A percentile compares a stretch with the other conserved stretches of the same genome.
Conservation (phyloP, 441 rosid species). For the Adansonia rubrostipa region DNA sequence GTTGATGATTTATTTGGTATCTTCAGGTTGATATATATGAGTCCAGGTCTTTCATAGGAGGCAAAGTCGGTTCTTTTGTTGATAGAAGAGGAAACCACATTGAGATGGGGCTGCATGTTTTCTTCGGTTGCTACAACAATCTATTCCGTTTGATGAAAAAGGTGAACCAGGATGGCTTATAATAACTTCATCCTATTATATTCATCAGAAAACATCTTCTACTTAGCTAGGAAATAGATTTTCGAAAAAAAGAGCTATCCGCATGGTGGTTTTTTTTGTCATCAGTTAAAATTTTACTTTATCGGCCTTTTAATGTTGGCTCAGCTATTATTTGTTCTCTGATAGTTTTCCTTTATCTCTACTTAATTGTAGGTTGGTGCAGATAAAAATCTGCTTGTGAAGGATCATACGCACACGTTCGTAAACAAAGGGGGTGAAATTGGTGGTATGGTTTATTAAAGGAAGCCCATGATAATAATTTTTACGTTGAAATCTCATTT, state of each 20-base stretch:
- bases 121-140: slow-evolving; percentile 98
- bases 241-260: background rate
- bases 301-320: background rate
- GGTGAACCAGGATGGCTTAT: slow-evolving; percentile 44
- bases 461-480: background rate
- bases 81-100: slow-evolving; percentile 93
- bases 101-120: slow-evolving; percentile 98
- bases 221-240: background rate
- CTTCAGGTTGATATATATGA: slow-evolving; percentile 94
- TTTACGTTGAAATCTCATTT: background rate
- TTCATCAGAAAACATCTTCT: background rate
- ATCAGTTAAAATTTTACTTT: background rate
- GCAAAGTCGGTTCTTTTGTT: slow-evolving; percentile 97
- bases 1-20: slow-evolving; percentile 17
- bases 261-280: background rate
- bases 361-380: slow-evolving; percentile 73
- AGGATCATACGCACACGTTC: slow-evolving; percentile 96
- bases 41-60: slow-evolving; percentile 88
- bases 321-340: slow-evolving; percentile 25
- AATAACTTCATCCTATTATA: background rate
- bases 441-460: slow-evolving; percentile 63
- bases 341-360: slow-evolving; percentile 27
- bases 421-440: slow-evolving; percentile 85
- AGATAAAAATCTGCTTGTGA: slow-evolving; percentile 84
- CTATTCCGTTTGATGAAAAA: slow-evolving; percentile 96